Percentiles rank a stretch among this genome's conserved stretches.
These are phyloP conservation scores for Ophiobolus disseminans DNA, from an alignment of 2,329 filamentous ascomycete genomes.

Conservation along the genomic window DNA sequence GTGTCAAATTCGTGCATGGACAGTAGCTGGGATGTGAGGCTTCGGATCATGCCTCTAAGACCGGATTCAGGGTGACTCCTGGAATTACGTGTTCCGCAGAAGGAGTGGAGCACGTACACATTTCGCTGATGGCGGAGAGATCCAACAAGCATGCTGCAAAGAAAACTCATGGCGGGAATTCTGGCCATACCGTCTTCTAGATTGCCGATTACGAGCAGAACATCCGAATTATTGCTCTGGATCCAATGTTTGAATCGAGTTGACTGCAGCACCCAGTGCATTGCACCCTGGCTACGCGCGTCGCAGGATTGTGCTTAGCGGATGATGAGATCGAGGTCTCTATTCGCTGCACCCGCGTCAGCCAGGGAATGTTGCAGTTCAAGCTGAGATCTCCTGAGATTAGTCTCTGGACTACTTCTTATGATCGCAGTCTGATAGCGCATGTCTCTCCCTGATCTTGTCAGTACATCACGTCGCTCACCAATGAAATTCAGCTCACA, in stretches of 20 bases:
- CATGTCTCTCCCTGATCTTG: not conserved
- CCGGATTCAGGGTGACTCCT: not conserved
- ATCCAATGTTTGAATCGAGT: not conserved
- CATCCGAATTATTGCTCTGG: not conserved
- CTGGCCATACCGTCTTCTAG: not conserved
- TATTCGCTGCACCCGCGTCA: not conserved
- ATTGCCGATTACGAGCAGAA: not conserved
- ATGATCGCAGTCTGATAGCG: not conserved
- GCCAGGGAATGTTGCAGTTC: not conserved
- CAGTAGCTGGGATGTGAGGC: not conserved
- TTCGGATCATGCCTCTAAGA: not conserved
- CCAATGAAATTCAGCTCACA: not conserved
- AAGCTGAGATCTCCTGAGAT: not conserved
- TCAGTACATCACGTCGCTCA: not conserved
- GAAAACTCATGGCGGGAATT: not conserved
- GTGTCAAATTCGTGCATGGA: not conserved
- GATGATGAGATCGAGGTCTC: not conserved
- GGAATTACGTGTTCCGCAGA: not conserved
- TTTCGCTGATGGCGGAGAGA: not conserved
- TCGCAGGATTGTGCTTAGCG: not conserved
- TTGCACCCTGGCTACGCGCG: not conserved
- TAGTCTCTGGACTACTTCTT: not conserved
- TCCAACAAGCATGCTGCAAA: not conserved
- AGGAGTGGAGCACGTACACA: not conserved
- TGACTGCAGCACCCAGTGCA: not conserved